Conservation (phyloP, 768 basidiomycete genomes). For the Leccinum variicolor region DNA sequence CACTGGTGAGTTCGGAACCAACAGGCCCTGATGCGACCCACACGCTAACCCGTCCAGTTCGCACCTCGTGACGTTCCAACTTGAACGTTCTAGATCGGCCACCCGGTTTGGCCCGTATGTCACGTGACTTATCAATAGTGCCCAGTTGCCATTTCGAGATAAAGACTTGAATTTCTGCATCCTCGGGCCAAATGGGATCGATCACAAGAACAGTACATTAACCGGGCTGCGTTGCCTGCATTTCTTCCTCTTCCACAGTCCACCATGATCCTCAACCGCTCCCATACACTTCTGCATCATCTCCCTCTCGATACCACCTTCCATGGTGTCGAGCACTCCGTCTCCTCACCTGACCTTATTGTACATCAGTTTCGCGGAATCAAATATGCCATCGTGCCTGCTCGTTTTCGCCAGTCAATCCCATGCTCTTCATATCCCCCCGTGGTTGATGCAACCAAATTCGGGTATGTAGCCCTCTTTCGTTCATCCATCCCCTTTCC, state of each 20-base stretch:
- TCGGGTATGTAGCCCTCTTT: constrained; percentile 50
- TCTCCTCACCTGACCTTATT: constrained; percentile 51
- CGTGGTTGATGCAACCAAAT: constrained; percentile 57
- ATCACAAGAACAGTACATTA: constrained; percentile 20
- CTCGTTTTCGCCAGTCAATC: constrained; percentile 72
- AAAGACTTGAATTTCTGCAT: constrained; percentile 20
- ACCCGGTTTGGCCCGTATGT: constrained; percentile 17
- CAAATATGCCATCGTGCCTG: constrained; percentile 71
- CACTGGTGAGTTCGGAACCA: background rate
- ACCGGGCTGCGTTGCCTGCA: background rate
- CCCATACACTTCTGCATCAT: constrained; percentile 44
- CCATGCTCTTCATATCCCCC: constrained; percentile 56
- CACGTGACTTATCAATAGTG: constrained; percentile 24
- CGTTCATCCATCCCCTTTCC: background rate
- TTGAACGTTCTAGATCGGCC: background rate
- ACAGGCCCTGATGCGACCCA: background rate
- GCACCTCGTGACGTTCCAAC: constrained; percentile 7
- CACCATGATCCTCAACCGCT: constrained; percentile 29
- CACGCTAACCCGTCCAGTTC: constrained; percentile 5
- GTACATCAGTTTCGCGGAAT: constrained; percentile 76
- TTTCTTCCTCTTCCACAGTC: background rate
- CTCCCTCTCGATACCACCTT: constrained; percentile 59
- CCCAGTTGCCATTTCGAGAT: constrained; percentile 23
- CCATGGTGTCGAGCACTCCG: constrained; percentile 56
- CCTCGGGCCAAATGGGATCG: constrained; percentile 17